Evolutionary conservation across 306 rosid genomes (phyloP).

Genomic region (Sphenostylis stenocarpa): DNA sequence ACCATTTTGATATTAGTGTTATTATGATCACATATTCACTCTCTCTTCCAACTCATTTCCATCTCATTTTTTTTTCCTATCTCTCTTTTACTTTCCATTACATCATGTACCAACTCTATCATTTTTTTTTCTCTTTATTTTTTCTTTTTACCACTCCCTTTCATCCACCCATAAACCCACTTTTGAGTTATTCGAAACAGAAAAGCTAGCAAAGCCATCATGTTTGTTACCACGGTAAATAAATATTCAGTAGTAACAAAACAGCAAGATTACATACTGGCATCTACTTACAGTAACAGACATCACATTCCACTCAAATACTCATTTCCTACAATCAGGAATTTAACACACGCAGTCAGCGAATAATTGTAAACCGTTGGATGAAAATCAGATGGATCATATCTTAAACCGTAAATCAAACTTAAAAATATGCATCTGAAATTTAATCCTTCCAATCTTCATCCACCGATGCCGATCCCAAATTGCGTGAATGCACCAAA

Average conservation of each 20-base stretch:
- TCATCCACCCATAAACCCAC: background rate
- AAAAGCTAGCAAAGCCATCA: slow-evolving; percentile 1
- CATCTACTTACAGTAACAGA: background rate
- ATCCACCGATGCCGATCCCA: background rate
- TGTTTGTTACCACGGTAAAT: background rate
- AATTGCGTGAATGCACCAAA: background rate
- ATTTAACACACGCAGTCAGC: background rate
- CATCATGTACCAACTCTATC: background rate
- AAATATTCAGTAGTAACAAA: background rate
- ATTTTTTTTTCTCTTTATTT: background rate
- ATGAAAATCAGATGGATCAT: background rate
- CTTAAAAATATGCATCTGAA: background rate
- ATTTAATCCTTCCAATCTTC: background rate
- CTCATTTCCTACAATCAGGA: background rate
- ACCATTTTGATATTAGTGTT: background rate
- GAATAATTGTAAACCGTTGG: background rate
- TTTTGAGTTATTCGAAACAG: background rate
- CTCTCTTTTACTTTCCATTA: background rate
- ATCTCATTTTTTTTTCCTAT: background rate
- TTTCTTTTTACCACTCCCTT: background rate
- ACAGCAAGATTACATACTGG: background rate
- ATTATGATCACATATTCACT: background rate
- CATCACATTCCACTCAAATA: background rate
- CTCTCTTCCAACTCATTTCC: background rate
- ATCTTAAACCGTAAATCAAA: background rate